These are phyloP conservation scores for Mycena metata DNA, from an alignment of 768 basidiomycete genomes.

Conservation along the genomic window DNA sequence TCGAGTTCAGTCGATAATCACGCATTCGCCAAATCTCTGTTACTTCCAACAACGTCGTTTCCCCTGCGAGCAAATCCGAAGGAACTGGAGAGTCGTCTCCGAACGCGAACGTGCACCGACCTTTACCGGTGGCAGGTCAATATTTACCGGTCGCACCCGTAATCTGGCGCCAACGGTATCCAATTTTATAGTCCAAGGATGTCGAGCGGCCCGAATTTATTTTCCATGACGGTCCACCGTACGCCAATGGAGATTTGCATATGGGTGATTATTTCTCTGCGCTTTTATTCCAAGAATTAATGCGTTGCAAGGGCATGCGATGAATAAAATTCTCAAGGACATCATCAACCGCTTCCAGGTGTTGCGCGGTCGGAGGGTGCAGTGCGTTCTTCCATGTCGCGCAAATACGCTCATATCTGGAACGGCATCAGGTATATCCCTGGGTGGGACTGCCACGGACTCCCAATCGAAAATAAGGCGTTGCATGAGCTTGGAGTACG, in stretches of 20 bases:
- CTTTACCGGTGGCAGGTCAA: slow-evolving; percentile 85
- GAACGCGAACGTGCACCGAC: slow-evolving; percentile 74
- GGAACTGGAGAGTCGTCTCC: slow-evolving; percentile 71
- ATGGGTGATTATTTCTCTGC: slow-evolving; percentile 72
- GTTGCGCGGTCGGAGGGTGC: slow-evolving; percentile 79
- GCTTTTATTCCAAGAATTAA: slow-evolving; percentile 9
- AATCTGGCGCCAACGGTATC: slow-evolving; percentile 1
- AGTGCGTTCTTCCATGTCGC: slow-evolving; percentile 64
- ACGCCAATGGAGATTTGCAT: slow-evolving; percentile 96
- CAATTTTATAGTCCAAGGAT: slow-evolving; percentile 68
- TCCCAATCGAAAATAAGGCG: slow-evolving; percentile 97
- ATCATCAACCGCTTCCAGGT: slow-evolving; percentile 93
- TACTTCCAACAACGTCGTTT: slow-evolving; percentile 87
- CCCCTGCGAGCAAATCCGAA: slow-evolving; percentile 77
- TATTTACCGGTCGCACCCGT: slow-evolving; percentile 5
- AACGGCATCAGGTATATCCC: slow-evolving; percentile 79
- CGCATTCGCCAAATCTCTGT: slow-evolving; percentile 69
- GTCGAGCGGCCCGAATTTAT: slow-evolving; percentile 80
- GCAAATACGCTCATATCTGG: not conserved
- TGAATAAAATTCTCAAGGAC: slow-evolving; percentile 98
- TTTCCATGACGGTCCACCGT: slow-evolving; percentile 96
- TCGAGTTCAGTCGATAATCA: slow-evolving; percentile 47
- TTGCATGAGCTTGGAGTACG: slow-evolving; percentile 80
- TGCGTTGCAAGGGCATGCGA: slow-evolving; percentile 81
- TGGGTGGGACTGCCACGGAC: slow-evolving; percentile 98